These are phyloP conservation scores for Sarcodon aspratus DNA, from an alignment of 768 basidiomycete species.

Conservation along the genomic window DNA sequence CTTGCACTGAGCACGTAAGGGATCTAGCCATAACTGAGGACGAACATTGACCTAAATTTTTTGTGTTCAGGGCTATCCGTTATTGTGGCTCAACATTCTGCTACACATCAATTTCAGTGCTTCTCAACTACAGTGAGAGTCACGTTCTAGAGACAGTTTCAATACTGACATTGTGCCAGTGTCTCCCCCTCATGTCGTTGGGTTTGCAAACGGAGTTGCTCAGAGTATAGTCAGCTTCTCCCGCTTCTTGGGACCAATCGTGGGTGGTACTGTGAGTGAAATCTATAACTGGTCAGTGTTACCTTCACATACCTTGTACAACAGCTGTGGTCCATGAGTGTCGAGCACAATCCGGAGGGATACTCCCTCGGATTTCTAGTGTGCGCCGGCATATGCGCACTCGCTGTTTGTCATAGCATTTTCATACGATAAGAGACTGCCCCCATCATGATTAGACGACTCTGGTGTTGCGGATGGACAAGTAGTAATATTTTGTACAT, in stretches of 20 bases:
- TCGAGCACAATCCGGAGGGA: constrained; percentile 54
- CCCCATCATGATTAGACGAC: no score
- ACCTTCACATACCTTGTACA: background rate
- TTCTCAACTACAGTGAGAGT: constrained; percentile 70
- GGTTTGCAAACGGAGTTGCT: constrained; percentile 90
- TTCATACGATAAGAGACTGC: constrained; percentile 28
- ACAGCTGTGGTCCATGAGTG: constrained; percentile 67
- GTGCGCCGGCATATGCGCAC: constrained; percentile 47
- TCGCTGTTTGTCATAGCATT: constrained; percentile 62
- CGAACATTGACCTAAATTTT: background rate
- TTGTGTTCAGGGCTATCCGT: constrained; percentile 53
- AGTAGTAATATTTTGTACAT: no score
- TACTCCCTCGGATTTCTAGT: constrained; percentile 68
- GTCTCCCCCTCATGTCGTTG: constrained; percentile 83
- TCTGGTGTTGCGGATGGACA: no score
- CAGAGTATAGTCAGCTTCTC: constrained; percentile 94
- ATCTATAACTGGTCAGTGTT: background rate
- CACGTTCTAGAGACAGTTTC: constrained; percentile 16
- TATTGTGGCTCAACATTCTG: constrained; percentile 84
- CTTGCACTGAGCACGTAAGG: constrained; percentile 75
- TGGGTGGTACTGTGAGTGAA: constrained; percentile 66
- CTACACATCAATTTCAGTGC: constrained; percentile 84
- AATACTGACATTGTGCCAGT: constrained; percentile 23
- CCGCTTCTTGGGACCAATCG: constrained; percentile 78
- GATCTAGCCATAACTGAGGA: background rate